Percentiles rank a stretch among this genome's conserved stretches.
Evolutionary conservation across 305 asterid species (phyloP).

Genomic region (Withania somnifera): DNA sequence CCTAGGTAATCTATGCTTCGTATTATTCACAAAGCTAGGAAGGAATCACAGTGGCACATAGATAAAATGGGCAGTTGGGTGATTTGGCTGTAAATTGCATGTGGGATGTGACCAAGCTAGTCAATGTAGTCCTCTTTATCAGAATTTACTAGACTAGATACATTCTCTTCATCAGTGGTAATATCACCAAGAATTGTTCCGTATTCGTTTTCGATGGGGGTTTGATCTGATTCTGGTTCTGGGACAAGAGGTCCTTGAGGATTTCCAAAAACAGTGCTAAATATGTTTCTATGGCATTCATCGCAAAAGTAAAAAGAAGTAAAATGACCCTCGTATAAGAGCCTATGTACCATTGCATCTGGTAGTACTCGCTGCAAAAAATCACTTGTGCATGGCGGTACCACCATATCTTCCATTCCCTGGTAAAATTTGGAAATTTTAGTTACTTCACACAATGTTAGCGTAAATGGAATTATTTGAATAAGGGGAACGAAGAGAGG

Average conservation of each 20-base stretch:
- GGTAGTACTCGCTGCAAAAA: conserved; percentile 80
- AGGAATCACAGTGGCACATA: not conserved
- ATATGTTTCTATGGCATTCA: conserved; percentile 70
- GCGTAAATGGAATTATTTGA: not conserved
- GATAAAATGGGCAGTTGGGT: not conserved
- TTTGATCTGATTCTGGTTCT: conserved; percentile 10
- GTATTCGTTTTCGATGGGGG: conserved; percentile 10
- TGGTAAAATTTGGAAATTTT: conserved; percentile 1
- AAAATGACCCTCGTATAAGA: conserved; percentile 85
- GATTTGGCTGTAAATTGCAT: no score
- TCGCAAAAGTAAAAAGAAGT: conserved; percentile 72
- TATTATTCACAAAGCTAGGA: conserved; percentile 4
- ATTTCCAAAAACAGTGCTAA: conserved; percentile 47
- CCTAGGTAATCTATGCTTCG: conserved; percentile 1
- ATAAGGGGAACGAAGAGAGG: not conserved
- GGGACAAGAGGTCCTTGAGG: conserved; percentile 68
- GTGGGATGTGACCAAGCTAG: not conserved
- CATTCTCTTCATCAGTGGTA: conserved; percentile 6
- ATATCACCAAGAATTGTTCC: conserved; percentile 7
- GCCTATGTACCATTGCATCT: conserved; percentile 75
- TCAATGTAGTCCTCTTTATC: not conserved
- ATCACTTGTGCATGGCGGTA: conserved; percentile 77
- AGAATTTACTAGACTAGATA: conserved; percentile 1
- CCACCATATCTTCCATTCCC: conserved; percentile 48
- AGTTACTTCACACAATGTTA: not conserved